Evolutionary conservation across 352 stramenopile genomes (phyloP).

Genomic region (Pythium brassicae): DNA sequence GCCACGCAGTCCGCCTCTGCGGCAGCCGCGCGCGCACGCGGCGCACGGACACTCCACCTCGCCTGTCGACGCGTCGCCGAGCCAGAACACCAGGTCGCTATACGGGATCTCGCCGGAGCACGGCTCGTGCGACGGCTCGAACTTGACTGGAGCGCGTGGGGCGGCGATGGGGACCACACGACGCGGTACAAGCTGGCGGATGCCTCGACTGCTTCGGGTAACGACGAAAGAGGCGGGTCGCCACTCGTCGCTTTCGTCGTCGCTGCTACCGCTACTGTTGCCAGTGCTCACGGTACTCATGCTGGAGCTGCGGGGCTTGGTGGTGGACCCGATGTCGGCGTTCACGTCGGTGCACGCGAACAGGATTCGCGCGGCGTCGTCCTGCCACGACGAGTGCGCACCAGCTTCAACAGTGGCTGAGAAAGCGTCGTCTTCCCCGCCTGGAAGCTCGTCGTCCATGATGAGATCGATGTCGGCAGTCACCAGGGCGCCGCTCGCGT

Average conservation of each 20-base stretch:
- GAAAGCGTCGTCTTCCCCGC: neutral
- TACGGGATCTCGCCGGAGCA: constrained; percentile 53
- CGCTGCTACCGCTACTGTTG: neutral
- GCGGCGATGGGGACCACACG: neutral
- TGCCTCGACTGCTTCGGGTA: neutral
- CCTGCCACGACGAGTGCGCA: constrained; percentile 6
- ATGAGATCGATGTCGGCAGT: constrained; percentile 15
- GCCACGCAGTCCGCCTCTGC: neutral
- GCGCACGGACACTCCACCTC: constrained; percentile 41
- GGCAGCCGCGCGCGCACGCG: constrained; percentile 17
- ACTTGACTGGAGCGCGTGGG: constrained; percentile 6
- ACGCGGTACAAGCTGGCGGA: neutral
- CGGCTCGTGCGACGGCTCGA: constrained; percentile 49
- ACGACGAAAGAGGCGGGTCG: neutral
- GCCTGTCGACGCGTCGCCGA: constrained; percentile 41
- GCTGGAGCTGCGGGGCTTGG: constrained; percentile 1
- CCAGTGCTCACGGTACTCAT: neutral
- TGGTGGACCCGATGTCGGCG: neutral
- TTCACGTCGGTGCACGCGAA: constrained; percentile 6
- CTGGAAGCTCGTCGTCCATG: constrained; percentile 11
- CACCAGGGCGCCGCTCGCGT: constrained; percentile 5
- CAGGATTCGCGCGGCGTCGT: constrained; percentile 9
- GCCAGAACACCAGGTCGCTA: constrained; percentile 53
- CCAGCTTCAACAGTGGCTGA: neutral
- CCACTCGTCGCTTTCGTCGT: neutral